These are phyloP conservation scores for Dioszegia hungarica DNA, from an alignment of 768 basidiomycete species.

Conservation along the genomic window DNA sequence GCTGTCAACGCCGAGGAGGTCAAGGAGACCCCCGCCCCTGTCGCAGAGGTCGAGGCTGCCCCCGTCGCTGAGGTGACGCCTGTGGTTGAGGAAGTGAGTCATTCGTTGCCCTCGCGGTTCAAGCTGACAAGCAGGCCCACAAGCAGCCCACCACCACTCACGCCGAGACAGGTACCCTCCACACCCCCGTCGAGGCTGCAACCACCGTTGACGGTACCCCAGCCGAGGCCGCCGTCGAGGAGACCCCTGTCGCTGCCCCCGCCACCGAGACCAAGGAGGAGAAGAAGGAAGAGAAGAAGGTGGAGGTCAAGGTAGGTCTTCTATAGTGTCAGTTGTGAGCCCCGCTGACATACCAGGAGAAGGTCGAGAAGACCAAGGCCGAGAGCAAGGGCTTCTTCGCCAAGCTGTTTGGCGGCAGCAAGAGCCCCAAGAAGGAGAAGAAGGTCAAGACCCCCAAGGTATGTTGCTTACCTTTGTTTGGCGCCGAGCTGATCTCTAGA, in stretches of 20 bases:
- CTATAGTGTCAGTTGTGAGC: conserved; percentile 8
- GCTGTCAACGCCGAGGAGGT: conserved; percentile 49
- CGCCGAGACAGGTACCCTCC: conserved; percentile 37
- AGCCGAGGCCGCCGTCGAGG: conserved; percentile 34
- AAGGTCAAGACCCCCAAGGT: conserved; percentile 61
- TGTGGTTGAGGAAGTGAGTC: conserved; percentile 17
- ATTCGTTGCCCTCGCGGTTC: not conserved
- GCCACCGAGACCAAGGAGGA: conserved; percentile 32
- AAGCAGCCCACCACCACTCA: conserved; percentile 40
- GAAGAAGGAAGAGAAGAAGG: conserved; percentile 41
- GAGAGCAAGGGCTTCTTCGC: conserved; percentile 64
- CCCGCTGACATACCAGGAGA: conserved; percentile 43
- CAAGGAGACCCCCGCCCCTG: conserved; percentile 26
- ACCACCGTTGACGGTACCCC: conserved; percentile 38
- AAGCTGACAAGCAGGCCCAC: conserved; percentile 13
- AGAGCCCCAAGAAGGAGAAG: conserved; percentile 53
- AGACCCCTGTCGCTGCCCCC: conserved; percentile 27
- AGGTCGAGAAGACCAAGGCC: conserved; percentile 52
- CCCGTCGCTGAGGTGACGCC: conserved; percentile 15
- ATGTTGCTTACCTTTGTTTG: not conserved
- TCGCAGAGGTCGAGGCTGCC: conserved; percentile 16
- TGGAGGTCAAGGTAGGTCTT: too few species aligned
- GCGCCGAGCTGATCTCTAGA: conserved; percentile 15
- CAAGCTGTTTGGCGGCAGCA: conserved; percentile 66
- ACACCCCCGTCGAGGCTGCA: conserved; percentile 34